Base-by-base conservation (phyloP, 1,139 yeast genomes). In the Yamadazyma sp. region DNA sequence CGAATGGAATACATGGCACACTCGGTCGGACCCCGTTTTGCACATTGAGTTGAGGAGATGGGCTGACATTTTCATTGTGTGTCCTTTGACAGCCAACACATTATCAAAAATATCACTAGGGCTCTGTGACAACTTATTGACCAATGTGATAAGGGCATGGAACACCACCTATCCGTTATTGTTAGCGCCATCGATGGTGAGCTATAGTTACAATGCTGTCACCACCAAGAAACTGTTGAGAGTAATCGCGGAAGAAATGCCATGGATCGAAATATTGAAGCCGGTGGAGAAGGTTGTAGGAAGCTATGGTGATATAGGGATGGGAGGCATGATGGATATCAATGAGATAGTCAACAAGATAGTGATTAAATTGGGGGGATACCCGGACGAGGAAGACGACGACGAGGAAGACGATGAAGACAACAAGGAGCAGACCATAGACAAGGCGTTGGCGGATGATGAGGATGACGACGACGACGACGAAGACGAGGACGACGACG, bases 231-330 rank as follows among this genome's bases (percentile, higher is more conserved):
- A 91, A 41, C 97, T 89, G 54, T 69, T 87, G 44, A 75, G 77
- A 47, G 71, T 83, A 26, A 80, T 91, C 43, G 77, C 80, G 40
- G 95, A 87, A 50, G 94, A 87, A 50, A 87, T 88, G 89, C 87
- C 88, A 35, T 88, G 95, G 91, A 84, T 89, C 42, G 95, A 87
- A 53, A 75, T 89, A 17, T 68, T 91, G 52, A 86, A 83, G 58
- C 98, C 98, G 0, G 89, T 87, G 3, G 98, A 91, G 58, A 91
- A 91, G 59, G 95, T 91, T 7, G 86, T 87, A 43, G 95, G 95
- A 22, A 81, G 89, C 39, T 88, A 87, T 61, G 97, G 98, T 43
- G 97, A 89, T 55, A 89, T 91, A 46, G 97, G 96, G 25, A 87
- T 85, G 91, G 92, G 94, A 30, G 94, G 94, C 41, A 85, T 85